Conservation (phyloP, 2,329 filamentous ascomycete species). For the Aspergillus phoenicis region DNA sequence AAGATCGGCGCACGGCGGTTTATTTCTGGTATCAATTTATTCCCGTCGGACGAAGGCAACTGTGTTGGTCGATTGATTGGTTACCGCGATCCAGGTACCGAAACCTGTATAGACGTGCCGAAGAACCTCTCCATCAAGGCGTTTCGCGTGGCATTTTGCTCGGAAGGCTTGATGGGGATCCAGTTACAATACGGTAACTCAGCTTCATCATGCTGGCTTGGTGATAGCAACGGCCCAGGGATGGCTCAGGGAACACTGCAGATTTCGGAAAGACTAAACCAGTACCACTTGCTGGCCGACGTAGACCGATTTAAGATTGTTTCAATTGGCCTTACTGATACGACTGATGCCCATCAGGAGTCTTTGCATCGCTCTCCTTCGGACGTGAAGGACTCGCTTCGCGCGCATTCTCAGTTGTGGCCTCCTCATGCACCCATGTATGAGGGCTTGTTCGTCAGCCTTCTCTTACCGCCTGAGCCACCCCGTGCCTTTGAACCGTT, state of each 20-base stretch:
- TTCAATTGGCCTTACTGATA: slow-evolving; percentile 9
- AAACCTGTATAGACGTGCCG: slow-evolving; percentile 6
- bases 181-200: slow-evolving; percentile 8
- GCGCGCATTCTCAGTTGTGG: neutral
- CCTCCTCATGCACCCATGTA: slow-evolving; percentile 6
- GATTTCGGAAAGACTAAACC: neutral
- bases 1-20: slow-evolving; percentile 10
- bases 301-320: slow-evolving; percentile 17
- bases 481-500: slow-evolving; percentile 12
- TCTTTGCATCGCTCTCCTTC: slow-evolving; percentile 4
- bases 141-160: slow-evolving; percentile 8
- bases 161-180: slow-evolving; percentile 11
- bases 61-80: neutral
- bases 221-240: neutral
- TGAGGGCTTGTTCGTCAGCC: slow-evolving; percentile 6
- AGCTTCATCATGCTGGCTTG: slow-evolving; percentile 9
- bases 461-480: neutral
- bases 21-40: slow-evolving; percentile 11
- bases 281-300: slow-evolving; percentile 6
- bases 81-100: neutral
- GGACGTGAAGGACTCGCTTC: neutral
- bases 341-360: neutral
- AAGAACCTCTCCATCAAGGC: neutral
- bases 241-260: slow-evolving; percentile 4
- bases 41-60: neutral